phyloP scores from a whole-genome alignment of 2,329 filamentous ascomycete species.

The Pseudopithomyces chartarum region DNA sequence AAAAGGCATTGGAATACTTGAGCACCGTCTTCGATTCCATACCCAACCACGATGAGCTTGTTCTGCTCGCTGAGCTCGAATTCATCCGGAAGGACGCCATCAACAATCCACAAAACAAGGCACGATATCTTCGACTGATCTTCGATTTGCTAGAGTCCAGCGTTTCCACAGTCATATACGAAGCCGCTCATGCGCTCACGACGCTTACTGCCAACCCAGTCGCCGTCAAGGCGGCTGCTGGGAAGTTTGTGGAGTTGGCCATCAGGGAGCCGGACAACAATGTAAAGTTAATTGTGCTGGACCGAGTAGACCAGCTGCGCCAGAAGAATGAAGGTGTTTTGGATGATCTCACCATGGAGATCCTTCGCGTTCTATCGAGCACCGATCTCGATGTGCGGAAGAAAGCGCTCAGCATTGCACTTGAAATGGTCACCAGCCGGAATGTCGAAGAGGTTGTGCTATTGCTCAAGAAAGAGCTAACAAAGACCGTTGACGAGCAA shows the following conservation, averaged over 20 bases:
- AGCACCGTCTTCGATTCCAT: conserved; percentile 91
- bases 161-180: conserved; percentile 94
- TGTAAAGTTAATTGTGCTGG: conserved; percentile 96
- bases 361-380: conserved; percentile 90
- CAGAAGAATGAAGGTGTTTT: conserved; percentile 88
- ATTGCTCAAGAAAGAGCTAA: conserved; percentile 93
- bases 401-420: conserved; percentile 85
- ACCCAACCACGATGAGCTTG: conserved; percentile 88
- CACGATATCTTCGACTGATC: conserved; percentile 89
- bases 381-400: conserved; percentile 94
- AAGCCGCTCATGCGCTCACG: conserved; percentile 93
- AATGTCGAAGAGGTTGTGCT: conserved; percentile 98
- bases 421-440: conserved; percentile 99
- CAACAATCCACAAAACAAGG: conserved; percentile 93
- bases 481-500: conserved; percentile 97
- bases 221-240: conserved; percentile 92
- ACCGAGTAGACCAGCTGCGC: conserved; percentile 86
- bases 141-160: conserved; percentile 94
- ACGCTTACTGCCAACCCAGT: conserved; percentile 95
- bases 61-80: conserved; percentile 92
- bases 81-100: conserved; percentile 98
- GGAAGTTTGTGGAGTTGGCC: conserved; percentile 94
- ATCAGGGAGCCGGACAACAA: conserved; percentile 99
- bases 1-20: conserved; percentile 87
- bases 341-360: conserved; percentile 96